Percentiles rank a stretch among this genome's conserved stretches.
phyloP scores from a whole-genome alignment of 2,329 filamentous ascomycete species.

The Scedosporium boydii region DNA sequence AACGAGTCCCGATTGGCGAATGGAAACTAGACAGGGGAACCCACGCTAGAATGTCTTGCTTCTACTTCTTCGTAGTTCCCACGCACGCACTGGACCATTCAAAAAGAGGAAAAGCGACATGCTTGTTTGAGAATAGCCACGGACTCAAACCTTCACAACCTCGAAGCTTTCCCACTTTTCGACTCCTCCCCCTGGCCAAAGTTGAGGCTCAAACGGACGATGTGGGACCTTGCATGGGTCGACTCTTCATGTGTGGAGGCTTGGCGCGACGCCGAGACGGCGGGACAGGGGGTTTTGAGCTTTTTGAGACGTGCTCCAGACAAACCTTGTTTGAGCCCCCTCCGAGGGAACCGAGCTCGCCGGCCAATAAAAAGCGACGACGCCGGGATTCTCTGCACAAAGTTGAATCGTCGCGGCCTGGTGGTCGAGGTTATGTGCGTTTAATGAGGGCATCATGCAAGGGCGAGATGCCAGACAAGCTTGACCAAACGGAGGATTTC shows the following conservation, averaged over 20 bases:
- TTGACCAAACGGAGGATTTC: not conserved
- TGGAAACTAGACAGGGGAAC: not conserved
- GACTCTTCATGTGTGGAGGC: not conserved
- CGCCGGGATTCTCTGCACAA: not conserved
- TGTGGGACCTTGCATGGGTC: not conserved
- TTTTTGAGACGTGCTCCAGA: slow-evolving; percentile 20
- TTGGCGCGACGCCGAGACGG: not conserved
- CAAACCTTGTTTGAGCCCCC: slow-evolving; percentile 17
- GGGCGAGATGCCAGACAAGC: not conserved
- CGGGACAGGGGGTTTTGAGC: slow-evolving; percentile 5
- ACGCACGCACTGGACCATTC: not conserved
- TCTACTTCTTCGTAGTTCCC: not conserved
- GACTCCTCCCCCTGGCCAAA: not conserved
- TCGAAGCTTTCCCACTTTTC: too few relatives aligned
- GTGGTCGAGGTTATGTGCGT: slow-evolving; percentile 7
- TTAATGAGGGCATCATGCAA: slow-evolving; percentile 8
- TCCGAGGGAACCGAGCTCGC: not conserved
- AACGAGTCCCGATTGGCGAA: not conserved
- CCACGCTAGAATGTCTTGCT: not conserved
- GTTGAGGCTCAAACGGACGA: slow-evolving; percentile 2
- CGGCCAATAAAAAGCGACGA: slow-evolving; percentile 8
- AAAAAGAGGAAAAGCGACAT: not conserved
- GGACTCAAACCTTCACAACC: not conserved
- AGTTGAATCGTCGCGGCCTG: slow-evolving; percentile 3
- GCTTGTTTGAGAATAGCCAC: not conserved